A percentile compares a stretch with the other conserved stretches of the same genome.
Evolutionary conservation across 2,329 filamentous ascomycete species (phyloP).

Genomic region (Nemania sp.): DNA sequence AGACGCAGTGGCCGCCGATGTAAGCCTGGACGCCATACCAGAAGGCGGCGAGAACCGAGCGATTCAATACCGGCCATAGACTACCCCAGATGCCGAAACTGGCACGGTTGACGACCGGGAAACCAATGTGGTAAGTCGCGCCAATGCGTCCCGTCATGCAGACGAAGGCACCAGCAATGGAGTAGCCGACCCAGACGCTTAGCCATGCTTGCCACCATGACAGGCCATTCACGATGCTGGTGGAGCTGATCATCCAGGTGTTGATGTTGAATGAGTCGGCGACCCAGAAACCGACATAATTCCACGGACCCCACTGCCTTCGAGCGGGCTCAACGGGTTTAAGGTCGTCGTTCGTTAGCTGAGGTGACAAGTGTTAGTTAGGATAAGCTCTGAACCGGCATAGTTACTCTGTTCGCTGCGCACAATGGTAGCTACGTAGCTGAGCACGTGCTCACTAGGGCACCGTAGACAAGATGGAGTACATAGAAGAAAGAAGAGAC

Average conservation of each 20-base stretch:
- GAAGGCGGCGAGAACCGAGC: constrained; percentile 86
- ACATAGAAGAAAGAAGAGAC: constrained; percentile 37
- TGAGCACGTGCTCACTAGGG: constrained; percentile 29
- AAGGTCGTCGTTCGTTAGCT: constrained; percentile 84
- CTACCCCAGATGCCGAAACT: constrained; percentile 92
- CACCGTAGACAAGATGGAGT: background rate
- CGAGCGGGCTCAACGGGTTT: constrained; percentile 83
- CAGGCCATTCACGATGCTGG: constrained; percentile 81
- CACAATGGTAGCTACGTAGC: constrained; percentile 4
- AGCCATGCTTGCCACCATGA: constrained; percentile 94
- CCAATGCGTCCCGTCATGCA: constrained; percentile 85
- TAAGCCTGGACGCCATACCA: constrained; percentile 90
- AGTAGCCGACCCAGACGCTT: constrained; percentile 90
- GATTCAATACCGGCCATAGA: constrained; percentile 89
- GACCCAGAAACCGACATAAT: constrained; percentile 90
- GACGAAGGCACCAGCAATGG: constrained; percentile 80
- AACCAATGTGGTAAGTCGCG: constrained; percentile 88
- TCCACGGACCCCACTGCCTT: constrained; percentile 86
- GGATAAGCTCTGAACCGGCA: constrained; percentile 21
- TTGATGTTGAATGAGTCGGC: constrained; percentile 90
- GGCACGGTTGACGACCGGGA: constrained; percentile 81
- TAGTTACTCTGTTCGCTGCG: background rate
- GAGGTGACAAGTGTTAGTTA: constrained; percentile 33
- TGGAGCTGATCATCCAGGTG: constrained; percentile 93
- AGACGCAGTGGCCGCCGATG: constrained; percentile 87